Base-by-base conservation (phyloP, 2,329 filamentous ascomycete genomes). In the Phialophora chinensis region DNA sequence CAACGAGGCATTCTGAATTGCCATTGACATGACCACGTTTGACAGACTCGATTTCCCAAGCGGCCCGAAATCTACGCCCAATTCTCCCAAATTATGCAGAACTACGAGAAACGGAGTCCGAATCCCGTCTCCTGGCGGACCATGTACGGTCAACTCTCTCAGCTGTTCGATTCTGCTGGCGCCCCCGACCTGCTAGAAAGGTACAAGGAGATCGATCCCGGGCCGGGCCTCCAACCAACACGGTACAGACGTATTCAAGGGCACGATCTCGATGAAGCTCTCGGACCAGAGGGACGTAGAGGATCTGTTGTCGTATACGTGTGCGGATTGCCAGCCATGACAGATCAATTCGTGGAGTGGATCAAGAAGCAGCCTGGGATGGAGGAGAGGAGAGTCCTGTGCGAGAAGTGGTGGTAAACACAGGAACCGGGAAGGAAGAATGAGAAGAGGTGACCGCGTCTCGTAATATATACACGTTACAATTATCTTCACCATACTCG, bases 321-420 rank as follows among this genome's bases (percentile, higher is more conserved):
- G 0, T 92, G 90, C 73, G 90, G 90, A 0, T 84, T 89, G 14
- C 88, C 87, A 11, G 72, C 72, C 2, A 91, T 91, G 89, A 91
- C 88, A 1, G 90, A 92, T 74, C 82, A 85, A 58, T 83, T 90
- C 70, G 86, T 89, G 0, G 77, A 79, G 23, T 66, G 74, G 17
- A 72, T 81, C 10, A 73, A 73, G 44, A 70, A 66, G 0, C 69
- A 77, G 2, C 77, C 83, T 23, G 81, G 79, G 0, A 79, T 87
- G 72, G 76, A 81, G 10, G 72, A 78, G 31, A 75, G 80, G 60
- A 80, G 81, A 56, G 82, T 90, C 2, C 76, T 88, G 66, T 85
- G 79, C 67, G 87, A 89, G 77, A 88, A 85, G 71, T 90, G 87
- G 87, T 90, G 87, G 87, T 89, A 66, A 66, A 44, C 38, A 44